Base-by-base conservation (phyloP, 148 eudicot genomes). In the Camellia granthamiana region DNA sequence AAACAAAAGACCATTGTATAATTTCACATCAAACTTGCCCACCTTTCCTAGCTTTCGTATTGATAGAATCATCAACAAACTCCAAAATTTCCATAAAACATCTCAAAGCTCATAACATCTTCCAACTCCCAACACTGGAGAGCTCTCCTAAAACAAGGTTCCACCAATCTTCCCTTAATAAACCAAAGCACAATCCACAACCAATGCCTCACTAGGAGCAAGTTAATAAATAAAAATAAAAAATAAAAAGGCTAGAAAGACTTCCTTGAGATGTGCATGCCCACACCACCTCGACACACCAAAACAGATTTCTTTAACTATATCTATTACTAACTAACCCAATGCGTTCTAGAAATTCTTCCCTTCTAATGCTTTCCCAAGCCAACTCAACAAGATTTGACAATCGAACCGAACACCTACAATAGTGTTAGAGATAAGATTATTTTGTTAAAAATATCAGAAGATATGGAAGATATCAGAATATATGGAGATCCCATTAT, bases 231-330 rank as follows among this genome's bases (percentile, higher is more conserved):
- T 14, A 47, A 38, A 30, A 30, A 30, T 30, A 30, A 30, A 30
- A 30, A 30, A 30, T 30, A 30, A 30, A 30, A 30, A 30, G 38
- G 38, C 38, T 69, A 0, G 4, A 47, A 69, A 69, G 52, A 69
- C 49, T 43, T 43, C 49, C 12, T 55, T 21, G 18, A 43, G 72
- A 10, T 12, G 9, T 69, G 72, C 72, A 69, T 42, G 46, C 47
- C 72, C 72, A 68, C 51, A 13, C 72, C 72, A 68, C 69, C 69
- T 69, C 19, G 18, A 15, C 72, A 69, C 44, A 52, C 11, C 14
- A 55, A 6, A 55, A 6, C 15, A 4, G 3, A 55, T 7, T 12
- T 12, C 59, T 55, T 55, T 55, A 13, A 55, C 14, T 12, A 55
- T 55, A 10, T 55, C 59, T 1, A 55, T 30, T 30, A 30, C 3